Evolutionary conservation across 2,329 filamentous ascomycete species (phyloP), one percentile per base, ranked within the genome.

Genomic region (Verticillium dahliae): DNA sequence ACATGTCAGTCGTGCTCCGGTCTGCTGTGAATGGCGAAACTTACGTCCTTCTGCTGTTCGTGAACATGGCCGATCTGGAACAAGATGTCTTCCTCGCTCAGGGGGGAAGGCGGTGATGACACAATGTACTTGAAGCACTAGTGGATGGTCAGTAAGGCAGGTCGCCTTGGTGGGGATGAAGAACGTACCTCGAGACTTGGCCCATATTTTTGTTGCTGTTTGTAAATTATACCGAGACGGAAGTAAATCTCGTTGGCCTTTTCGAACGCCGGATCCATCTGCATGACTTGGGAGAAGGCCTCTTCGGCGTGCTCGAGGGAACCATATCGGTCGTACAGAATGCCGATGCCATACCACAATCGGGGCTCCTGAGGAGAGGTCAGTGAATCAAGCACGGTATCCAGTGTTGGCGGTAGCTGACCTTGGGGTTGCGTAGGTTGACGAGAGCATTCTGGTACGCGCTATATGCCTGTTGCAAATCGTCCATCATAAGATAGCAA

Each of bases 241-340:
- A 99, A 99, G 75, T 98, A 99, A 60, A 99, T 98, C 74, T 99
- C 95, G 71, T 98, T 98, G 62, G 94, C 93, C 82, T 99, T 99
- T 72, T 99, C 95, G 68, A 98, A 98, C 69, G 92, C 89, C 4
- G 94, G 95, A 70, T 97, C 90, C 89, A 99, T 98, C 68, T 92
- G 90, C 95, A 99, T 98, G 65, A 99, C 95, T 72, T 98, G 92
- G 2, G 94, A 97, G 73, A 98, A 98, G 5, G 95, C 95, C 73
- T 98, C 95, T 74, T 98, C 95, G 67, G 95, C 95, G 74, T 98
- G 96, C 70, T 99, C 95, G 56, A 97, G 85, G 34, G 92, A 97
- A 6, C 95, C 95, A 71, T 98, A 99, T 59, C 95, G 85, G 73
- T 99, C 95, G 68, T 99, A 99, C 1, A 99, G 80, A 56, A 99